Evolutionary conservation across 2,329 filamentous ascomycete species (phyloP).

Genomic region (Sporothrix euskadiensis): DNA sequence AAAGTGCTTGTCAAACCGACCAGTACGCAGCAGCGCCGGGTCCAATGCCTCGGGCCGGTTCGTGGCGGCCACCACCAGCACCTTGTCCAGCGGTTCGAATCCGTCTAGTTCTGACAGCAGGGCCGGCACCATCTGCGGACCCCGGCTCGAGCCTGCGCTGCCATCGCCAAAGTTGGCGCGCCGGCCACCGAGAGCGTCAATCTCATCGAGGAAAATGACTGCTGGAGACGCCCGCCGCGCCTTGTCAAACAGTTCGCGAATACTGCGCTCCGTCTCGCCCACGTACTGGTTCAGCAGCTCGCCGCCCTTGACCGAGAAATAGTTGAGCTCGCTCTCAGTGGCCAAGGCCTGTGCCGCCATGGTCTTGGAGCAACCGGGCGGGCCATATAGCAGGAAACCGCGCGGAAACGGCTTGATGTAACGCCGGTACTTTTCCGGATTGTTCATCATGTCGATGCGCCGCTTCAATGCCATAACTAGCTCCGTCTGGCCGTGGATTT

Average conservation of each 20-base stretch:
- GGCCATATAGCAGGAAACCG: constrained; percentile 85
- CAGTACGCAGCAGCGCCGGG: constrained; percentile 79
- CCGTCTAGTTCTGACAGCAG: constrained; percentile 95
- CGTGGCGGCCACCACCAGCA: constrained; percentile 86
- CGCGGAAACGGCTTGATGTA: constrained; percentile 57
- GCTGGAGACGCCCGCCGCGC: constrained; percentile 83
- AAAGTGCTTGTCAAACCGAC: constrained; percentile 79
- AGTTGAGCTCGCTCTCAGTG: constrained; percentile 87
- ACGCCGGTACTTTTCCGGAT: constrained; percentile 39
- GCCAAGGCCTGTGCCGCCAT: constrained; percentile 88
- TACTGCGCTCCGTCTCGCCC: constrained; percentile 84
- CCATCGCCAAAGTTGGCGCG: constrained; percentile 49
- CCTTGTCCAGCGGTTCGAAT: constrained; percentile 79
- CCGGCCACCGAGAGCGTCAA: constrained; percentile 75
- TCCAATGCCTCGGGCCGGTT: constrained; percentile 88
- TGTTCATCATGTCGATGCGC: constrained; percentile 48
- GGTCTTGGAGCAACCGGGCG: constrained; percentile 93
- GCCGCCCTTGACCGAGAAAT: constrained; percentile 89
- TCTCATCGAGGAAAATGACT: constrained; percentile 97
- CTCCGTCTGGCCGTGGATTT: constrained; percentile 81
- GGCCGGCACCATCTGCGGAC: constrained; percentile 84
- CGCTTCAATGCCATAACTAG: constrained; percentile 65
- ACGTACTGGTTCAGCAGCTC: constrained; percentile 97
- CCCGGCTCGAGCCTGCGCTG: constrained; percentile 43
- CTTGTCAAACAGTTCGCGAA: constrained; percentile 82